Conservation (phyloP, 2,329 filamentous ascomycete genomes). For the Dryadomyces sulphureus region DNA sequence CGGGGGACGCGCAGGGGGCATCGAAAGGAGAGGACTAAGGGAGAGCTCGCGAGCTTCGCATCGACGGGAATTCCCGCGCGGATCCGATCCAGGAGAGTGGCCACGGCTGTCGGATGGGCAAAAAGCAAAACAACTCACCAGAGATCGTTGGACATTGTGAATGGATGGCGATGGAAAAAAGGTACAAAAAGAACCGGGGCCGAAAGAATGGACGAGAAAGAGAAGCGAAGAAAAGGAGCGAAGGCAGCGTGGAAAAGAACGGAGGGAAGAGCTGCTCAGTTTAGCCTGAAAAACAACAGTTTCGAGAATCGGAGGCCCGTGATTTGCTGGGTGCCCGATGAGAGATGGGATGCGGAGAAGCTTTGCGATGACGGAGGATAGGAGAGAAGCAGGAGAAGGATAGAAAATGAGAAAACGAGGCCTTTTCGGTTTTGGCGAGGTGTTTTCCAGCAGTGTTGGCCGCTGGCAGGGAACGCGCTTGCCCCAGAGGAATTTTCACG, state of each 20-base stretch:
- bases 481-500: conserved; percentile 2
- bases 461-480: conserved; percentile 5
- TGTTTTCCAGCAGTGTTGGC: conserved; percentile 18
- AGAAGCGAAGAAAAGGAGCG: conserved; percentile 1
- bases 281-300: neutral
- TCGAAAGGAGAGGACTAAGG: neutral
- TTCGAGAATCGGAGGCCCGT: neutral
- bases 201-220: neutral
- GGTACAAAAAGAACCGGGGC: neutral
- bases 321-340: conserved; percentile 6
- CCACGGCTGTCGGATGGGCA: neutral
- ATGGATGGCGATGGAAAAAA: conserved; percentile 3
- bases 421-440: conserved; percentile 15
- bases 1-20: neutral
- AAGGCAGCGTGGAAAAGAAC: neutral
- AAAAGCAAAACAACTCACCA: conserved; percentile 7
- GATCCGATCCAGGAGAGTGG: neutral
- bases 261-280: neutral
- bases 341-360: conserved; percentile 2
- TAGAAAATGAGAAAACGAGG: conserved; percentile 9
- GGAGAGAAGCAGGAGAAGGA: conserved; percentile 1
- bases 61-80: neutral
- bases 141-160: conserved; percentile 11
- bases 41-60: neutral
- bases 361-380: conserved; percentile 6